Evolutionary conservation across 176 grass and related monocot species (phyloP), one percentile per base, ranked within the genome.

Genomic region (Oryza glaberrima): DNA sequence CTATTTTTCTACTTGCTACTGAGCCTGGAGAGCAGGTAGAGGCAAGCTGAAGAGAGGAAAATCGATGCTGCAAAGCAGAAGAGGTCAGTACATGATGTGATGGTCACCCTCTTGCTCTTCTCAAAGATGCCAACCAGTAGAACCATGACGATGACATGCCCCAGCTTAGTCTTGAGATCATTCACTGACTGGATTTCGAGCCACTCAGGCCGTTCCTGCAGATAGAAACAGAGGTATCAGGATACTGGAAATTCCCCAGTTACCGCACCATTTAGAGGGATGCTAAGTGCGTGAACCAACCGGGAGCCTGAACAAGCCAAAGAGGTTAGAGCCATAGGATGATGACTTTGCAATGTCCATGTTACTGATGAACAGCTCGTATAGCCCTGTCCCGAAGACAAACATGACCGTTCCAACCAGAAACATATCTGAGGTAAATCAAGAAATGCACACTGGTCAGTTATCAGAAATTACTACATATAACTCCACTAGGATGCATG

Each of bases 331-430:
- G 25, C 96, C 83, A 13, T 85, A 30, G 14, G 87, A 82, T 34
- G 87, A 92, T 68, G 82, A 76, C 60, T 92, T 90, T 45, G 77
- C 90, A 22, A 92, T 87, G 77, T 98, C 96, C 22, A 92, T 85
- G 85, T 94, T 94, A 66, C 96, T 90, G 81, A 98, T 94, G 91
- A 98, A 95, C 23, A 98, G 77, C 84, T 95, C 93, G 36, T 98
- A 98, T 12, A 98, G 72, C 60, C 96, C 93, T 36, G 92, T 95
- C 61, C 96, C 96, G 2, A 95, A 90, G 52, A 98, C 93, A 69
- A 98, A 91, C 91, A 95, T 95, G 84, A 94, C 96, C 4, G 91
- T 95, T 69, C 93, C 96, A 9, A 98, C 77, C 65, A 98, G 93
- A 86, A 88, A 98, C 72, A 91, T 77, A 71, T 98, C 96, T 98